These are phyloP conservation scores for Monilinia polystroma DNA, from an alignment of 2,329 filamentous ascomycete genomes.

Conservation along the genomic window DNA sequence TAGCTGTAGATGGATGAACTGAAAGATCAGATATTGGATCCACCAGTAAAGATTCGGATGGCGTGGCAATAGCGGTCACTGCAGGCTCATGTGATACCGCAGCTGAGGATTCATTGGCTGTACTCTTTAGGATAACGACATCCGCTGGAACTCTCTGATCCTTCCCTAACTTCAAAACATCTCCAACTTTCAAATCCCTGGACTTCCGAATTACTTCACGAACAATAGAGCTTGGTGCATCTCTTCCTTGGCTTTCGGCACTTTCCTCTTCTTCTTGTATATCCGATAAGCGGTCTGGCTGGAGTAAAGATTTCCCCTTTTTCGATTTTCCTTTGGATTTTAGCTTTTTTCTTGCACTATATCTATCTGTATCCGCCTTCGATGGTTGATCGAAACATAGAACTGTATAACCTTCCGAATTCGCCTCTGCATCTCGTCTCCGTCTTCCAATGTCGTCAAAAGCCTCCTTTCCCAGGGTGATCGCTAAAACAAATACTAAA, in stretches of 20 bases:
- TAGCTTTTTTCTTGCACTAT: constrained; percentile 45
- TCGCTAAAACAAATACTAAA: constrained; percentile 83
- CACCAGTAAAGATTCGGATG: constrained; percentile 34
- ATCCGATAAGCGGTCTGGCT: constrained; percentile 55
- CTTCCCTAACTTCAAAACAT: constrained; percentile 89
- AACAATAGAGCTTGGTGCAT: constrained; percentile 51
- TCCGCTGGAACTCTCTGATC: constrained; percentile 93
- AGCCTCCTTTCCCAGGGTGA: constrained; percentile 94
- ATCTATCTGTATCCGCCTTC: constrained; percentile 38
- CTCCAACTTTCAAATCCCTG: constrained; percentile 85
- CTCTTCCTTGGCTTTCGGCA: constrained; percentile 46
- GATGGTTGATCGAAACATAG: constrained; percentile 66
- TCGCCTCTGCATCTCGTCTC: constrained; percentile 86
- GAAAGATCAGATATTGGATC: constrained; percentile 38
- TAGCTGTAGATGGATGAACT: constrained; percentile 32
- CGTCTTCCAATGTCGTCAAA: constrained; percentile 87
- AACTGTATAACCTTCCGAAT: constrained; percentile 83
- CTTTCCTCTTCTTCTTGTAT: constrained; percentile 68
- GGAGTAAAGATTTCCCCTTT: constrained; percentile 40
- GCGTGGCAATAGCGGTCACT: not conserved
- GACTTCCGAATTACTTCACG: constrained; percentile 77
- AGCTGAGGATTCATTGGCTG: constrained; percentile 54
- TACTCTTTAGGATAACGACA: constrained; percentile 87
- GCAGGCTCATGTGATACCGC: constrained; percentile 26
- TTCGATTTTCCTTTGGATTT: constrained; percentile 49